Conservation (phyloP, 75 land plant species). For the Cunninghamia lanceolata region DNA sequence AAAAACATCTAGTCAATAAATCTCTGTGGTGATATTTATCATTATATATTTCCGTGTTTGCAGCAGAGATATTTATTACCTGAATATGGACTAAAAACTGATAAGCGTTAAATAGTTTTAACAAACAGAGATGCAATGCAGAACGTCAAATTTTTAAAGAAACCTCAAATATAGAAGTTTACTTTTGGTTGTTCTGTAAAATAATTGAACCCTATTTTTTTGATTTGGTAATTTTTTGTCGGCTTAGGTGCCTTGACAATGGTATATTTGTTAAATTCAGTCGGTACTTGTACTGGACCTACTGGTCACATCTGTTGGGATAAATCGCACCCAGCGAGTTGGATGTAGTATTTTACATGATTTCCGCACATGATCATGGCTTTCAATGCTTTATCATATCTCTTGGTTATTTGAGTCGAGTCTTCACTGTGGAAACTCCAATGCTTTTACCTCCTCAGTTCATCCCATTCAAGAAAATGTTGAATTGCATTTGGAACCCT, state of each 20-base stretch:
- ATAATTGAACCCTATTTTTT: neutral
- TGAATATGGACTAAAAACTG: neutral
- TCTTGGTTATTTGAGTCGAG: neutral
- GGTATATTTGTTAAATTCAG: neutral
- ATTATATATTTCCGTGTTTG: neutral
- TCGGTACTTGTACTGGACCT: neutral
- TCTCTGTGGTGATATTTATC: neutral
- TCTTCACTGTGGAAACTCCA: neutral
- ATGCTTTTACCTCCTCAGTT: neutral
- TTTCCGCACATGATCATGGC: neutral
- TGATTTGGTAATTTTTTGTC: neutral
- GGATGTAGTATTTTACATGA: neutral
- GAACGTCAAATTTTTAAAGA: too few species aligned
- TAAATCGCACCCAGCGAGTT: neutral
- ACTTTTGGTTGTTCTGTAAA: neutral
- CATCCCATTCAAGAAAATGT: neutral
- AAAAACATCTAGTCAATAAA: neutral
- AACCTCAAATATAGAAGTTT: too few species aligned
- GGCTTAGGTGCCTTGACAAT: neutral
- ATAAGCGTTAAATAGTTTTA: too few species aligned
- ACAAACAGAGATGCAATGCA: neutral
- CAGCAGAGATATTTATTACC: neutral
- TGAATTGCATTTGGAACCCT: neutral
- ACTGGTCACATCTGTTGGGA: neutral
- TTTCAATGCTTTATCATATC: neutral